phyloP scores from a whole-genome alignment of 2,329 filamentous ascomycete genomes.

The Trichophaea hybrida region DNA sequence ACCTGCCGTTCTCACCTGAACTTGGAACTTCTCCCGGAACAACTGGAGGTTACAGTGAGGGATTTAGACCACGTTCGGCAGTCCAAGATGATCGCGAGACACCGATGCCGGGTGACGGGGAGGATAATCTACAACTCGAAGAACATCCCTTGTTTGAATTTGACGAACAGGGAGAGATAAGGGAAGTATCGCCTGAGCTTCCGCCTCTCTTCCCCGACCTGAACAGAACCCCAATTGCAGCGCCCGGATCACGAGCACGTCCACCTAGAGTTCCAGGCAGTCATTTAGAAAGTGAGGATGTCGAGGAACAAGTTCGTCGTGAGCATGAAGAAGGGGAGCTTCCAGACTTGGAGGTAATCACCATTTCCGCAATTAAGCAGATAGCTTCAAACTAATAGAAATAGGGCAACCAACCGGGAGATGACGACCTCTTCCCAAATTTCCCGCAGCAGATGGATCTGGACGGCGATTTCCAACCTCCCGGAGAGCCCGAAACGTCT shows the following conservation, averaged over 20 bases:
- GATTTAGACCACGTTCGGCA: not conserved
- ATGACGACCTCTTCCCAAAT: not conserved
- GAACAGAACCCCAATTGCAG: conserved; percentile 2
- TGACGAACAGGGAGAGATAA: conserved; percentile 24
- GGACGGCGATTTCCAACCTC: not conserved
- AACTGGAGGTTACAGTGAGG: not conserved
- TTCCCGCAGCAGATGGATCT: not conserved
- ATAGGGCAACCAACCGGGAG: conserved; percentile 2
- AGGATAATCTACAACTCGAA: conserved; percentile 2
- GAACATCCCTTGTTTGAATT: conserved; percentile 24
- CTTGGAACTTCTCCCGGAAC: not conserved
- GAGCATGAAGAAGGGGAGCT: conserved; percentile 16
- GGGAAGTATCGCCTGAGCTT: conserved; percentile 13
- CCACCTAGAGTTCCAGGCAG: conserved; percentile 5
- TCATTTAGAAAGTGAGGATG: conserved; percentile 16
- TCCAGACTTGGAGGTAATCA: conserved; percentile 1
- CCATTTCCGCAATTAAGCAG: not conserved
- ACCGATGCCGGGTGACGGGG: not conserved
- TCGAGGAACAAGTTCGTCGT: conserved; percentile 10
- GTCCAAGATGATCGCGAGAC: not conserved
- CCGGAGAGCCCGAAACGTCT: not conserved
- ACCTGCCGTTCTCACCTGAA: not conserved
- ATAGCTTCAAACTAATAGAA: not conserved
- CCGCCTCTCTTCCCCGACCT: not conserved
- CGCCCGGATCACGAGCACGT: conserved; percentile 1